These are phyloP conservation scores for Calonectria naviculata DNA, from an alignment of 2,329 filamentous ascomycete genomes.

Conservation along the genomic window DNA sequence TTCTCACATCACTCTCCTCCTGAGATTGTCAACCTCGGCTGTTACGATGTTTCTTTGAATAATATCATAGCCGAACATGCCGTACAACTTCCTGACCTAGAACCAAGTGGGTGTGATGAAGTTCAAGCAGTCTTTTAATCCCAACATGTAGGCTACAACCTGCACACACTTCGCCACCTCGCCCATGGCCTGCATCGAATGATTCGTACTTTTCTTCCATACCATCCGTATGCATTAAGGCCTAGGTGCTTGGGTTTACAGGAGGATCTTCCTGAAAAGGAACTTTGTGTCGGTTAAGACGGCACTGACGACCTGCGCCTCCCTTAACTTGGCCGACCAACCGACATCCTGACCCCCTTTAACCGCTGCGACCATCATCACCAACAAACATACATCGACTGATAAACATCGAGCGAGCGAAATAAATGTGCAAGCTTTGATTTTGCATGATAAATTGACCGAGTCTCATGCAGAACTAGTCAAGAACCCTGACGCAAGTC, in stretches of 20 bases:
- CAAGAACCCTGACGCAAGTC: not conserved
- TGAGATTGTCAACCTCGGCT: constrained; percentile 29
- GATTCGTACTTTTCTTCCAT: not conserved
- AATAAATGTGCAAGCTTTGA: not conserved
- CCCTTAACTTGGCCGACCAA: not conserved
- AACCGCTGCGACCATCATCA: not conserved
- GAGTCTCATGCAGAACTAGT: not conserved
- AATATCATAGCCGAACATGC: not conserved
- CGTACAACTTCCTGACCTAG: constrained; percentile 10
- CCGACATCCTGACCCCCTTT: constrained; percentile 4
- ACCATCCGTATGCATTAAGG: not conserved
- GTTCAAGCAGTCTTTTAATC: not conserved
- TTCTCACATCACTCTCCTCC: not conserved
- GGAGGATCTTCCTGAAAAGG: not conserved
- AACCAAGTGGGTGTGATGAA: not conserved
- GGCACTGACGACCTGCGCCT: constrained; percentile 1
- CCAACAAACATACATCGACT: not conserved
- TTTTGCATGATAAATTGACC: constrained; percentile 1
- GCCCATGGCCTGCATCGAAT: not conserved
- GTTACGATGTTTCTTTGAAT: not conserved
- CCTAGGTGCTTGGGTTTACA: too few species aligned
- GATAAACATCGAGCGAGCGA: not conserved
- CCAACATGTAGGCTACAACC: not conserved
- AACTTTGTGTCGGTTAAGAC: constrained; percentile 16
- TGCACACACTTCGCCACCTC: not conserved